phyloP scores from a whole-genome alignment of 371 early-diverging fungal genomes.

The Actinomortierella ambigua region DNA sequence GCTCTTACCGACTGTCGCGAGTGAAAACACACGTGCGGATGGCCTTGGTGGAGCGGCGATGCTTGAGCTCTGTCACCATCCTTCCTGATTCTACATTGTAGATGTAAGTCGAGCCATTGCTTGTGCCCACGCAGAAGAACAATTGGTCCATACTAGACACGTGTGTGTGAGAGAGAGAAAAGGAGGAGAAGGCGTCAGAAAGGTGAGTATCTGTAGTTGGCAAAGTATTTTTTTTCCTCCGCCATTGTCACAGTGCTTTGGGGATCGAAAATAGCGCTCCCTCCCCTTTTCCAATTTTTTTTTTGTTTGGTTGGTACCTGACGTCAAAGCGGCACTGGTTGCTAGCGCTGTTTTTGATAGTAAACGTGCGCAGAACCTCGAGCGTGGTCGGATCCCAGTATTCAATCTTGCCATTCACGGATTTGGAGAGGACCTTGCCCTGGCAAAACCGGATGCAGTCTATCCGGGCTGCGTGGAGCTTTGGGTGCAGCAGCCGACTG shows the following conservation, averaged over 20 bases:
- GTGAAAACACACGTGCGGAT: slow-evolving; percentile 81
- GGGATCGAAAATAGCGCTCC: no score
- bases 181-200: not conserved
- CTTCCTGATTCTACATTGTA: slow-evolving; percentile 71
- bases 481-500: slow-evolving; percentile 24
- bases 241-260: no score
- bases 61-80: slow-evolving; percentile 66
- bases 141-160: slow-evolving; percentile 61
- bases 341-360: slow-evolving; percentile 54
- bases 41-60: slow-evolving; percentile 79
- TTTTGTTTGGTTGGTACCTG: slow-evolving; percentile 32
- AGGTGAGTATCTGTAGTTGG: no score
- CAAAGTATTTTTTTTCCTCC: no score
- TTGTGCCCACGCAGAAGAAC: slow-evolving; percentile 78
- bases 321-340: slow-evolving; percentile 65
- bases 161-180: not conserved
- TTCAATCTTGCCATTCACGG: slow-evolving; percentile 75
- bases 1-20: slow-evolving; percentile 71
- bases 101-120: slow-evolving; percentile 70
- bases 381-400: slow-evolving; percentile 68
- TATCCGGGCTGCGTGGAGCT: slow-evolving; percentile 42
- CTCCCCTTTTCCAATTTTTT: no score
- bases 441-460: slow-evolving; percentile 61
- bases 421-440: slow-evolving; percentile 71
- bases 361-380: slow-evolving; percentile 51